Conservation (phyloP, 805 yeast genomes). For the Yamadazyma endophytica region DNA sequence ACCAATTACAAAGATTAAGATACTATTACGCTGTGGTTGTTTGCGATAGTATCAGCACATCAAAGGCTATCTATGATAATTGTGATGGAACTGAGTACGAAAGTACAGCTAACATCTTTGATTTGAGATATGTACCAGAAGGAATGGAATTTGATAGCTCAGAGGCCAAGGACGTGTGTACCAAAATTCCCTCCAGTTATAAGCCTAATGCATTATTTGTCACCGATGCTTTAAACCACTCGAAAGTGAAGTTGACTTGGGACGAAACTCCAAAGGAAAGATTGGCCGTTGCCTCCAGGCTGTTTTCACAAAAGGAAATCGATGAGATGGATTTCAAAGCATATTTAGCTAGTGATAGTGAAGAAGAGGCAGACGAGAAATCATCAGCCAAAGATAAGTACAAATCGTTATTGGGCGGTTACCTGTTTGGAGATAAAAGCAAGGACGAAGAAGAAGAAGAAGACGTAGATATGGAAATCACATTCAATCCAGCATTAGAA, state of each 20-base stretch:
- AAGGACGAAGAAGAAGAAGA: slow-evolving; percentile 43
- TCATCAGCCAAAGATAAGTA: slow-evolving; percentile 51
- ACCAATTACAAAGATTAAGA: slow-evolving; percentile 88
- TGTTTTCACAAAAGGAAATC: slow-evolving; percentile 82
- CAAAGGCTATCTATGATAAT: slow-evolving; percentile 71
- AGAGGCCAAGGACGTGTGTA: slow-evolving; percentile 70
- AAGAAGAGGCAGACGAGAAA: slow-evolving; percentile 20
- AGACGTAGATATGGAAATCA: slow-evolving; percentile 89
- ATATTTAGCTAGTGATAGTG: slow-evolving; percentile 63
- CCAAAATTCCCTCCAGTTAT: slow-evolving; percentile 69
- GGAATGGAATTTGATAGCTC: slow-evolving; percentile 80
- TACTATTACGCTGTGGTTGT: slow-evolving; percentile 88
- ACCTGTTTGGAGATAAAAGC: slow-evolving; percentile 27
- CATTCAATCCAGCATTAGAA: slow-evolving; percentile 83
- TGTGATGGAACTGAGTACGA: slow-evolving; percentile 97
- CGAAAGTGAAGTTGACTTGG: slow-evolving; percentile 96
- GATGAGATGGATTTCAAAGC: slow-evolving; percentile 92
- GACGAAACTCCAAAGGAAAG: slow-evolving; percentile 97
- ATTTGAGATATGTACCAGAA: slow-evolving; percentile 87
- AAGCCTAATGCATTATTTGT: slow-evolving; percentile 72
- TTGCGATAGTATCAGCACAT: slow-evolving; percentile 72
- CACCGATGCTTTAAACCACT: slow-evolving; percentile 94
- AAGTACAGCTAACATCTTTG: slow-evolving; percentile 91
- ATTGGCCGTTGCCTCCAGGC: slow-evolving; percentile 65
- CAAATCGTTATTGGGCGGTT: slow-evolving; percentile 50